Evolutionary conservation across 83 land plant genomes (phyloP).

Genomic region (Isoetes engelmannii): DNA sequence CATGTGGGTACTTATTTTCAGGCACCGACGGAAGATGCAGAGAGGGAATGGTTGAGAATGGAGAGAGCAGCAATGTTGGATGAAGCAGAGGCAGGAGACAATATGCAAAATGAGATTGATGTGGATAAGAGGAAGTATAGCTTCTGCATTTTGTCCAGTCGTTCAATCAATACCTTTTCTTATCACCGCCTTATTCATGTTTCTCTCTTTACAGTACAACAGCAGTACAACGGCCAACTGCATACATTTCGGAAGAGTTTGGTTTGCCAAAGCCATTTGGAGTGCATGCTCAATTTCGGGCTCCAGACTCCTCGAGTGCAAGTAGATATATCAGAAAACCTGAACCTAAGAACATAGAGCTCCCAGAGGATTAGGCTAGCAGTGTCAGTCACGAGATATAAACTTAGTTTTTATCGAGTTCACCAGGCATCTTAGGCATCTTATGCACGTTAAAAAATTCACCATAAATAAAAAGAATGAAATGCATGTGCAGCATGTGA

Average conservation of each 20-base stretch:
- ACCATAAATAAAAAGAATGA: no score
- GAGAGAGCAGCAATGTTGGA: not conserved
- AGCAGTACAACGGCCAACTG: constrained; percentile 27
- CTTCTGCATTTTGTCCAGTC: no score
- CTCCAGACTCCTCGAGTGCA: constrained; percentile 13
- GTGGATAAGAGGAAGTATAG: not conserved
- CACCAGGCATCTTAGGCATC: no score
- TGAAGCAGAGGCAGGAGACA: not conserved
- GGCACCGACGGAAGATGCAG: constrained; percentile 4
- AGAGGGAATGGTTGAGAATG: constrained; percentile 1
- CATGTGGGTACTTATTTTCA: not conserved
- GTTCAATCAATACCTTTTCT: not conserved
- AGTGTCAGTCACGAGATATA: not conserved
- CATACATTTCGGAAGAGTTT: constrained; percentile 18
- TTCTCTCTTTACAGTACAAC: constrained; percentile 8
- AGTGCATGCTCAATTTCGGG: constrained; percentile 14
- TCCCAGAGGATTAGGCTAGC: not conserved
- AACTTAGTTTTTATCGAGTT: no score
- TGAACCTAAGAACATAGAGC: not conserved
- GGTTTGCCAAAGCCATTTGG: constrained; percentile 30
- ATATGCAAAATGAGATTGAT: not conserved
- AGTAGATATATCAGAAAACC: constrained; percentile 22
- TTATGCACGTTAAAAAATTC: no score
- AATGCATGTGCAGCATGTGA: no score
- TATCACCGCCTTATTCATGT: not conserved